phyloP scores from a whole-genome alignment of 2,329 filamentous ascomycete species.

The Ascochyta rabiei region DNA sequence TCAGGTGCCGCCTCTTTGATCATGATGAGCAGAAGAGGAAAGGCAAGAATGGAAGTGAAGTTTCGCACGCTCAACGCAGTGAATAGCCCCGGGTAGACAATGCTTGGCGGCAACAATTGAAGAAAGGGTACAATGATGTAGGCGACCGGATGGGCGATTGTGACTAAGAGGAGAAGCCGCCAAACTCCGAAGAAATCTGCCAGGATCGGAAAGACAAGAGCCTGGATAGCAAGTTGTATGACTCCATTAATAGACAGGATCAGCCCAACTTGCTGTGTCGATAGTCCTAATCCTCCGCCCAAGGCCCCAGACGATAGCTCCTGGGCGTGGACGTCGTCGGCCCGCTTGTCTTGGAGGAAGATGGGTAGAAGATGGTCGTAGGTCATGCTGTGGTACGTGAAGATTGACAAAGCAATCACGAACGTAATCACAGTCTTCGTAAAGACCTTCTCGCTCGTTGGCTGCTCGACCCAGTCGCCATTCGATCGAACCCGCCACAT shows the following conservation, averaged over 20 bases:
- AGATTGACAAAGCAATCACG: slow-evolving; percentile 82
- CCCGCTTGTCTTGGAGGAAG: slow-evolving; percentile 81
- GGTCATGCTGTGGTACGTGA: slow-evolving; percentile 94
- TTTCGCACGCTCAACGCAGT: slow-evolving; percentile 69
- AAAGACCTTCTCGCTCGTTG: slow-evolving; percentile 56
- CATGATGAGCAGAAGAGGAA: slow-evolving; percentile 71
- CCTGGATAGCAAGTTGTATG: slow-evolving; percentile 76
- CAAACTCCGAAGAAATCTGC: slow-evolving; percentile 70
- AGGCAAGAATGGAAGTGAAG: slow-evolving; percentile 70
- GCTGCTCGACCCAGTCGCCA: slow-evolving; percentile 49
- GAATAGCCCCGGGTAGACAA: slow-evolving; percentile 68
- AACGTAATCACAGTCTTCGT: slow-evolving; percentile 73
- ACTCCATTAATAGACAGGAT: slow-evolving; percentile 73
- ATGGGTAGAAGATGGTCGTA: slow-evolving; percentile 92
- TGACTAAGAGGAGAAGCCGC: slow-evolving; percentile 69
- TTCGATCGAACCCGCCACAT: slow-evolving; percentile 59
- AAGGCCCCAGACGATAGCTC: slow-evolving; percentile 40
- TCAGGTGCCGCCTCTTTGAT: slow-evolving; percentile 74
- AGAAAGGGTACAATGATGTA: slow-evolving; percentile 75
- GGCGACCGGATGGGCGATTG: slow-evolving; percentile 68
- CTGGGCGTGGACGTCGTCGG: slow-evolving; percentile 39
- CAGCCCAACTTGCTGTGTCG: slow-evolving; percentile 69
- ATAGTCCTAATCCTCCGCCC: slow-evolving; percentile 69
- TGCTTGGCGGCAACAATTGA: slow-evolving; percentile 60
- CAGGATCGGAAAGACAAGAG: slow-evolving; percentile 69